Evolutionary conservation across 169 alveolate species (phyloP), one percentile per base, ranked within the genome.

Genomic region (Perkinsus marinus): DNA sequence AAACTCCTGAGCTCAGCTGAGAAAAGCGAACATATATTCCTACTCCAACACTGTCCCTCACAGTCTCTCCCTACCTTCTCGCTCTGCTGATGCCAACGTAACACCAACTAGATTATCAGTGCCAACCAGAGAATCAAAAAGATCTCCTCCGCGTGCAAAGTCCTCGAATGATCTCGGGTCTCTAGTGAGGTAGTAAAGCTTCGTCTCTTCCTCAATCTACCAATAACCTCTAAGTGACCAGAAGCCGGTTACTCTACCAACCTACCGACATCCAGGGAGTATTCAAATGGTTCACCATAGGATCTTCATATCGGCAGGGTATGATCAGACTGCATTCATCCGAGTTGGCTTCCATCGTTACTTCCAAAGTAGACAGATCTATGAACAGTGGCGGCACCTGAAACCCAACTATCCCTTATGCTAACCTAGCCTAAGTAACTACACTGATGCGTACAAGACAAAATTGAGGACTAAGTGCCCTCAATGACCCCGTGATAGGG

Each of bases 141-240:
- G 22, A 6, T 39, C 91, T 30, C 36, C 79, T 57, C 79, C 79
- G 9, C 79, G 79, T 13, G 79, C 79, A 30, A 19, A 57, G 34
- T 57, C 79, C 22, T 57, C 79, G 39, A 34, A 90, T 2, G 41
- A 9, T 0, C 43, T 39, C 69, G 91, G 91, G 37, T 90, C 91
- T 39, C 91, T 68, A 36, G 91, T 90, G 30, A 90, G 30, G 91
- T 90, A 90, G 91, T 39, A 90, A 69, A 90, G 43, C n/a, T 39
- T 19, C 39, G 91, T 90, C 39, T 90, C 91, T 69, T 90, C 91
- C 19, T 90, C 91, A 69, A 90, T 90, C 68, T 90, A n/a, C n/a
- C n/a, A n/a, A n/a, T n/a, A n/a, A n/a, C n/a, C n/a, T n/a, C n/a
- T n/a, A n/a, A n/a, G n/a, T n/a, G n/a, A n/a, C n/a, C n/a, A n/a